phyloP scores from a whole-genome alignment of 2,329 filamentous ascomycete species.

The Ascochyta viciae-villosae region DNA sequence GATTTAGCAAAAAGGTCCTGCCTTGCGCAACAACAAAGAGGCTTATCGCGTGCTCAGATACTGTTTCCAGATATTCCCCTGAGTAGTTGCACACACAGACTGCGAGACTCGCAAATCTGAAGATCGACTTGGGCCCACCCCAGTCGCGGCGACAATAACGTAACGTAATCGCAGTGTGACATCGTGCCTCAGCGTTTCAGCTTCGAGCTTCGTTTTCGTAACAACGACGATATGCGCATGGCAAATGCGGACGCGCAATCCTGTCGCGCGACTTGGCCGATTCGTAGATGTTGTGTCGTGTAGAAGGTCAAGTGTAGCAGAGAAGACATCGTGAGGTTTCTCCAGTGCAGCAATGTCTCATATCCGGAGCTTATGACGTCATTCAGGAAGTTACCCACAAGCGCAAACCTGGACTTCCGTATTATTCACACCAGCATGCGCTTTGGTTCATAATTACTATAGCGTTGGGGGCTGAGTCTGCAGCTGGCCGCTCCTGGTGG shows the following conservation, averaged over 20 bases:
- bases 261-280: conserved; percentile 32
- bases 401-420: background rate
- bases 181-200: conserved; percentile 47
- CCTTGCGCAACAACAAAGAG: conserved; percentile 58
- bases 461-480: background rate
- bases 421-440: conserved; percentile 1
- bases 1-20: conserved; percentile 46
- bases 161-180: conserved; percentile 53
- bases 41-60: conserved; percentile 59
- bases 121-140: conserved; percentile 57
- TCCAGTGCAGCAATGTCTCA: conserved; percentile 58
- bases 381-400: background rate
- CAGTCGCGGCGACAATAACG: conserved; percentile 56
- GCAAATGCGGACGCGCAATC: conserved; percentile 52
- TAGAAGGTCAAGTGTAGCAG: conserved; percentile 48
- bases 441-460: background rate
- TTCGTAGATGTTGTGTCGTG: conserved; percentile 44
- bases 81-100: conserved; percentile 57
- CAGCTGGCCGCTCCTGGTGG: background rate
- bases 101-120: conserved; percentile 51
- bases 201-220: conserved; percentile 52
- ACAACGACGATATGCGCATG: conserved; percentile 57
- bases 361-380: conserved; percentile 40
- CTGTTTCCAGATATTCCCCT: conserved; percentile 56
- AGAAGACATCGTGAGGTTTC: conserved; percentile 50